phyloP scores from a whole-genome alignment of 2,329 filamentous ascomycete genomes.

The Talaromyces sp. region DNA sequence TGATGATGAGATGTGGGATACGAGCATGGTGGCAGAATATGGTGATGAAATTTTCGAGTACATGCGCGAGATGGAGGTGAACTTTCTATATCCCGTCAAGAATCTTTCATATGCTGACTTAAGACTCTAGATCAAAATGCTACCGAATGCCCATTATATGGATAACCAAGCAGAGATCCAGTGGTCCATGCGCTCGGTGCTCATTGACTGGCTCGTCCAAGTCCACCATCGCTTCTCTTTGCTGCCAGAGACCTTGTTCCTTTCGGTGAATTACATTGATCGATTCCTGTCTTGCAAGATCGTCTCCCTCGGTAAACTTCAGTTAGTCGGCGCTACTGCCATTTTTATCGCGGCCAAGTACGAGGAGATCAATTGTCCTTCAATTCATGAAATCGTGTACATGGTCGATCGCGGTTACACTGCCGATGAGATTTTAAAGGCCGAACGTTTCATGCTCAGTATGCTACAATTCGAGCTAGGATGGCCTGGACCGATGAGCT shows the following conservation, averaged over 20 bases:
- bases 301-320: conserved; percentile 89
- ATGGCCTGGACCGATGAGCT: conserved; percentile 99
- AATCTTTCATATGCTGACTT: conserved; percentile 22
- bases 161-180: conserved; percentile 94
- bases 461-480: conserved; percentile 95
- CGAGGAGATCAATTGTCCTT: conserved; percentile 97
- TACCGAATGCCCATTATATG: conserved; percentile 93
- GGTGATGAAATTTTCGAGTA: conserved; percentile 93
- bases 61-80: conserved; percentile 83
- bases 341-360: conserved; percentile 97
- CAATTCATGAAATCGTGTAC: conserved; percentile 90
- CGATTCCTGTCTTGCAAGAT: conserved; percentile 93
- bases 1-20: conserved; percentile 87
- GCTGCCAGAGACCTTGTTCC: conserved; percentile 89
- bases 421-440: conserved; percentile 89
- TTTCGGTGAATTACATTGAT: conserved; percentile 95
- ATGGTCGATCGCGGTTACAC: conserved; percentile 95
- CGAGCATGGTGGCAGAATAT: conserved; percentile 97
- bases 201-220: conserved; percentile 98
- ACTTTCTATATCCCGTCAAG: background rate
- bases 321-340: conserved; percentile 92
- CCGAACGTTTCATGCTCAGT: conserved; percentile 95
- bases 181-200: conserved; percentile 95
- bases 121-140: conserved; percentile 62
- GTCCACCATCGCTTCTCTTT: conserved; percentile 89